Conservation (phyloP, 371 early-diverging fungal genomes). For the Lichtheimia hyalospora region DNA sequence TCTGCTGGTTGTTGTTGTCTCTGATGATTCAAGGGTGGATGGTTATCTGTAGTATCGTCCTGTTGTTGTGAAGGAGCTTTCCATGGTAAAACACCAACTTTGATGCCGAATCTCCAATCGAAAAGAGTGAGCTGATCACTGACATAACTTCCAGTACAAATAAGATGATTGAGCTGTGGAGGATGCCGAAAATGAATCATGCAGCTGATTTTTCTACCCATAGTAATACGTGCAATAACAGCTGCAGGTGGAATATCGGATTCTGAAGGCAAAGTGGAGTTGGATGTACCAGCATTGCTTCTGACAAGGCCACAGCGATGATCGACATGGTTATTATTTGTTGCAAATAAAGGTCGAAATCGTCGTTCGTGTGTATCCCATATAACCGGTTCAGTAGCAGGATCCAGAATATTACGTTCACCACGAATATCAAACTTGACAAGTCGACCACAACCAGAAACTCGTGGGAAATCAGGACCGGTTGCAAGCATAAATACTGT, state of each 20-base stretch:
- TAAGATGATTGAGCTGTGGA: constrained; percentile 35
- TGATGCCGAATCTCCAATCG: constrained; percentile 46
- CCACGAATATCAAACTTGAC: constrained; percentile 30
- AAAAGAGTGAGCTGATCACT: constrained; percentile 30
- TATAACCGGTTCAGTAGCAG: constrained; percentile 16
- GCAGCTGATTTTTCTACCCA: constrained; percentile 37
- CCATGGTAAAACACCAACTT: constrained; percentile 41
- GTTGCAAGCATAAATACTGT: constrained; percentile 31
- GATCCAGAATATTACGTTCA: constrained; percentile 24
- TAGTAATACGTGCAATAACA: constrained; percentile 19
- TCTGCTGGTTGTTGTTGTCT: neutral
- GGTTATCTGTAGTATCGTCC: neutral
- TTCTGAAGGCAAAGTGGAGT: neutral
- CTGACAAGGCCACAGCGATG: neutral
- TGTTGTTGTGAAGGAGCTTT: constrained; percentile 11
- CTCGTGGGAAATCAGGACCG: constrained; percentile 21
- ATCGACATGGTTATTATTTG: neutral
- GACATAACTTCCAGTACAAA: constrained; percentile 32
- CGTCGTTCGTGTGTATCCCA: constrained; percentile 18
- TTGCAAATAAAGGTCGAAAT: constrained; percentile 4
- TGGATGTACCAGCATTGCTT: neutral
- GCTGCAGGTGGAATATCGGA: constrained; percentile 11
- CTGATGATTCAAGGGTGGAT: neutral
- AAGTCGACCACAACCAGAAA: constrained; percentile 25
- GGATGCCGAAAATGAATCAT: constrained; percentile 42